phyloP scores from a whole-genome alignment of 2,329 filamentous ascomycete species.

The Orbilia ellipsospora region DNA sequence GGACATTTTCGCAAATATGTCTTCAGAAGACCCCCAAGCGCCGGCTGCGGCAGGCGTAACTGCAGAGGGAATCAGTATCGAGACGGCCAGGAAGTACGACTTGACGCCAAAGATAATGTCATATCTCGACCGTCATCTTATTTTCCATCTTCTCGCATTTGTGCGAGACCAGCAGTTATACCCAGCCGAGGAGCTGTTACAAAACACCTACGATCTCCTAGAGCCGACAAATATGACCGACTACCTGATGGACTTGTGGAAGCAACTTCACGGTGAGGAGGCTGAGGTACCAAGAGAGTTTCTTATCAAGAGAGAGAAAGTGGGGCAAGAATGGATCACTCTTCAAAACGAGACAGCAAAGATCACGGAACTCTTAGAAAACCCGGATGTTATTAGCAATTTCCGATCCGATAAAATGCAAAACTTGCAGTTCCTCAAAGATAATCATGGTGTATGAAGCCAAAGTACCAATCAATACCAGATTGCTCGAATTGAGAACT shows the following conservation, averaged over 20 bases:
- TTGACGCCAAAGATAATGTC: slow-evolving; percentile 89
- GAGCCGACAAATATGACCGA: slow-evolving; percentile 99
- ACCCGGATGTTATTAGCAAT: slow-evolving; percentile 89
- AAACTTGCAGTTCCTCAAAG: slow-evolving; percentile 98
- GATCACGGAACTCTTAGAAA: slow-evolving; percentile 85
- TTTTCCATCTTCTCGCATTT: slow-evolving; percentile 97
- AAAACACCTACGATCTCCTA: slow-evolving; percentile 91
- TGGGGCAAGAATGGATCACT: slow-evolving; percentile 82
- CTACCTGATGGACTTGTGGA: slow-evolving; percentile 91
- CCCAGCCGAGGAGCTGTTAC: slow-evolving; percentile 75
- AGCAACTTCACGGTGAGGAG: slow-evolving; percentile 83
- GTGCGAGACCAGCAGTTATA: slow-evolving; percentile 72
- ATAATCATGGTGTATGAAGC: slow-evolving; percentile 82
- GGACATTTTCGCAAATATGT: slow-evolving; percentile 25
- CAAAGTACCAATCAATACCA: too few species aligned
- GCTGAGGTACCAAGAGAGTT: slow-evolving; percentile 81
- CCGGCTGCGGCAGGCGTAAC: slow-evolving; percentile 28
- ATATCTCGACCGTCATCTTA: slow-evolving; percentile 92
- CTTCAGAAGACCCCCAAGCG: slow-evolving; percentile 31
- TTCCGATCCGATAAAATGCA: slow-evolving; percentile 96
- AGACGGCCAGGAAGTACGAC: slow-evolving; percentile 70
- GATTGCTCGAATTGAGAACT: background rate
- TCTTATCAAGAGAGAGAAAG: slow-evolving; percentile 86
- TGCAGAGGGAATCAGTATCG: slow-evolving; percentile 42
- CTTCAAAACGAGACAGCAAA: slow-evolving; percentile 88